These are phyloP conservation scores for Talaromyces sp. DNA, from an alignment of 2,329 filamentous ascomycete genomes.

Conservation along the genomic window DNA sequence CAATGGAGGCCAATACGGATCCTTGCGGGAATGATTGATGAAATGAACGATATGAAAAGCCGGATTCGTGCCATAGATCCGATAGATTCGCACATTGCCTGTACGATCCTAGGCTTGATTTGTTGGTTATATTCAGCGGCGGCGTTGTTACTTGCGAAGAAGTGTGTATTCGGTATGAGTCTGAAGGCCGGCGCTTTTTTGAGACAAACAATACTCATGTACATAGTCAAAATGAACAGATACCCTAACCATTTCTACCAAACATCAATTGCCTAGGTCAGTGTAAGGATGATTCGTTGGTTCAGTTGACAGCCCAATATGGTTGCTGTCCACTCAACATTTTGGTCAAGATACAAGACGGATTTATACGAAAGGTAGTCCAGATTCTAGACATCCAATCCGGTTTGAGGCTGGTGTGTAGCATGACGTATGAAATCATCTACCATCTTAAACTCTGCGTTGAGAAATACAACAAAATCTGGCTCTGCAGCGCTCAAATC, in stretches of 20 bases:
- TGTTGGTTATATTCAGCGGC: neutral
- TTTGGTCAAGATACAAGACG: conserved; percentile 5
- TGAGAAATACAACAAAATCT: conserved; percentile 26
- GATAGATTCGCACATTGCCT: neutral
- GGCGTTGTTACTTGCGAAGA: neutral
- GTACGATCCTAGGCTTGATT: neutral
- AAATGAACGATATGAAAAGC: neutral
- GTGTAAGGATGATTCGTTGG: neutral
- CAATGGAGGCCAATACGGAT: conserved; percentile 3
- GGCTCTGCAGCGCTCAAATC: conserved; percentile 22
- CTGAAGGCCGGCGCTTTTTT: neutral
- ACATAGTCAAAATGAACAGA: conserved; percentile 9
- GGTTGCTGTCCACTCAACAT: neutral
- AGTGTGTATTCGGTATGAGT: neutral
- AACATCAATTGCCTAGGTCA: neutral
- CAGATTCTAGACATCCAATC: conserved; percentile 31
- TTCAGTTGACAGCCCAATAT: neutral
- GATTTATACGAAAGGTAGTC: conserved; percentile 6
- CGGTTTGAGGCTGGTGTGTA: conserved; percentile 29
- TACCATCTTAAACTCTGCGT: conserved; percentile 25
- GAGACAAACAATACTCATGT: neutral
- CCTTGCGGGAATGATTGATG: conserved; percentile 7
- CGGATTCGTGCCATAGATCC: neutral
- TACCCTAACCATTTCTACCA: neutral
- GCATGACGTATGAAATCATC: conserved; percentile 25